Conservation (phyloP, 768 basidiomycete species). For the Podaxis sp. region DNA sequence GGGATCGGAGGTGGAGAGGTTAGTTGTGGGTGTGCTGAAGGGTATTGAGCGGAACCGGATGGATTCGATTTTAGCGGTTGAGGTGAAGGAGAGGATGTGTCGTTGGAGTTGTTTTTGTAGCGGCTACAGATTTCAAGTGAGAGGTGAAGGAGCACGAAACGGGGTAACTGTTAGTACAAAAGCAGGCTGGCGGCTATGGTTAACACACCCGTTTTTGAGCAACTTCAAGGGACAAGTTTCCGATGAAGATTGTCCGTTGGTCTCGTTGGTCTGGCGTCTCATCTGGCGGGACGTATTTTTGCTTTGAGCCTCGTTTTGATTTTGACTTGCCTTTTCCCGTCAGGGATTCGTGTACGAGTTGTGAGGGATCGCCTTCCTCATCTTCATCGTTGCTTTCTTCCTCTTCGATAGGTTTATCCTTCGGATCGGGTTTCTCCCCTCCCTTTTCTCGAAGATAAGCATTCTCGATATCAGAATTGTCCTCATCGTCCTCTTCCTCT, state of each 20-base stretch:
- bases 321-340: slow-evolving; percentile 30
- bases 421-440: slow-evolving; percentile 19
- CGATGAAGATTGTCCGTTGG: slow-evolving; percentile 86
- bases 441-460: slow-evolving; percentile 13
- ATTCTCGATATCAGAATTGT: slow-evolving; percentile 18
- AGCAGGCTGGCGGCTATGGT: not conserved
- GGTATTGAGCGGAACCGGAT: slow-evolving; percentile 92
- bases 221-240: slow-evolving; percentile 79
- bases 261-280: slow-evolving; percentile 78
- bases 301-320: slow-evolving; percentile 26
- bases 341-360: slow-evolving; percentile 67
- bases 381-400: slow-evolving; percentile 22
- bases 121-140: slow-evolving; percentile 44
- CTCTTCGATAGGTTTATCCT: slow-evolving; percentile 17
- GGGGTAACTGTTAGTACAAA: not conserved
- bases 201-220: slow-evolving; percentile 72
- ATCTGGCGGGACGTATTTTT: slow-evolving; percentile 57
- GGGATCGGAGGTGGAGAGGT: slow-evolving; percentile 43
- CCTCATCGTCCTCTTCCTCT: slow-evolving; percentile 17
- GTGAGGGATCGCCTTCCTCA: slow-evolving; percentile 22
- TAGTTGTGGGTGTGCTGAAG: slow-evolving; percentile 79
- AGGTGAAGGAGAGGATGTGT: slow-evolving; percentile 72
- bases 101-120: slow-evolving; percentile 72
- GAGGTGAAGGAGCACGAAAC: not conserved
- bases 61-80: slow-evolving; percentile 84